Conservation (phyloP, 192 early-diverging fungal species). For the Jimgerdemannia flammicorona region DNA sequence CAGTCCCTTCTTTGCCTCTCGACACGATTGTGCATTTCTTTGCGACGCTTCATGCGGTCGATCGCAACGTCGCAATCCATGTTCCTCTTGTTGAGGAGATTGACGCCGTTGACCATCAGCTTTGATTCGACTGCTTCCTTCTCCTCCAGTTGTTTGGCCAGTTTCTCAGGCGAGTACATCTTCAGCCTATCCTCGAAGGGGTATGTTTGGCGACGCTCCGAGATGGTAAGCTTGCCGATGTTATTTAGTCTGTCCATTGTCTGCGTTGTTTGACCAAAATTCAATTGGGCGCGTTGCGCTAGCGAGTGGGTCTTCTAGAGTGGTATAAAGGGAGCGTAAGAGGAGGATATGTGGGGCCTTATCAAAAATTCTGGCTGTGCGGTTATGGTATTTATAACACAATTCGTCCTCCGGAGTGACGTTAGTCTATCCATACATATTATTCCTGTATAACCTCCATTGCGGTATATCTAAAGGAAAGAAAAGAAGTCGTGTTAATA, state of each 20-base stretch:
- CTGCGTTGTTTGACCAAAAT: too few relatives aligned
- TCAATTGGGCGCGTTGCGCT: too few relatives aligned
- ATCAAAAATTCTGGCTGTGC: too few relatives aligned
- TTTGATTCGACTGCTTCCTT: constrained; percentile 6
- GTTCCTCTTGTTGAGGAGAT: constrained; percentile 68
- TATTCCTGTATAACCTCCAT: too few relatives aligned
- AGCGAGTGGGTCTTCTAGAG: too few relatives aligned
- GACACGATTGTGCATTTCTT: constrained; percentile 72
- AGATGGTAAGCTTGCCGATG: constrained; percentile 11
- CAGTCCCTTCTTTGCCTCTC: constrained; percentile 68
- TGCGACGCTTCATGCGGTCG: constrained; percentile 61
- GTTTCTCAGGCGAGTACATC: constrained; percentile 22
- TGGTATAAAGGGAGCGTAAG: too few relatives aligned
- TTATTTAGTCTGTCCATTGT: background rate
- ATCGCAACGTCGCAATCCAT: constrained; percentile 65
- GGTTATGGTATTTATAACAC: too few relatives aligned
- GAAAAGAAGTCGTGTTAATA: too few relatives aligned
- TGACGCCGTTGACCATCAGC: constrained; percentile 58
- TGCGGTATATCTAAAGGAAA: too few relatives aligned
- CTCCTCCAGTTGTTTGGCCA: constrained; percentile 4
- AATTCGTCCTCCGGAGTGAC: too few relatives aligned
- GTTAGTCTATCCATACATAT: too few relatives aligned
- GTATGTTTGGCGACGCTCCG: constrained; percentile 24
- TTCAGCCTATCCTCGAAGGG: constrained; percentile 27
- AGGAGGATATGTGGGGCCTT: too few relatives aligned